Base-by-base conservation (phyloP, 1,284 basidiomycete genomes). In the Tilletia walkeri region DNA sequence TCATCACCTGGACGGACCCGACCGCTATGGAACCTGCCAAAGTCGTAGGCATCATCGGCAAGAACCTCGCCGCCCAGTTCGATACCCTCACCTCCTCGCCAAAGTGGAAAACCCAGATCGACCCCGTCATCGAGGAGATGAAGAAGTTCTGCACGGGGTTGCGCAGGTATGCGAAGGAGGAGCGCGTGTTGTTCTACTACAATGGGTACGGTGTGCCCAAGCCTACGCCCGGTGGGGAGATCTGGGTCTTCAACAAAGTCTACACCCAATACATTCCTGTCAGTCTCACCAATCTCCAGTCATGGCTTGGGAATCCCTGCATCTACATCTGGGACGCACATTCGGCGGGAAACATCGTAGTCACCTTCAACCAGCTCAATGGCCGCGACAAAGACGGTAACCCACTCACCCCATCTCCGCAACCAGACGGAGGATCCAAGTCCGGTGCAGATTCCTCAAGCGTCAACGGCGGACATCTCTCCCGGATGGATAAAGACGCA, bases 271-370 rank as follows among this genome's bases (percentile, higher is more conserved):
- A 99, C 84, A 98, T 99, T 70, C 95, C 95, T 0, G 92, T 99
- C 30, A 95, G 93, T 6, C 86, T 98, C 61, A 92, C 92, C 84
- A 95, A 98, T 78, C 87, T 98, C 12, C 94, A 96, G 83, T 89
- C 88, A 54, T 96, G 94, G 93, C 79, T 85, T 4, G 84, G 84
- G 4, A 93, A 93, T 2, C 95, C 96, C 0, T 95, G 93, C 68
- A 94, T 99, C 69, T 99, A 95, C 82, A 93, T 99, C 68, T 99
- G 95, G 95, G 95, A 99, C 82, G 97, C 95, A 82, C 96, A 94
- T 14, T 92, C 93, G 7, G 95, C 96, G 0, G 95, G 95, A 0
- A 90, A 97, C 83, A 90, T 99, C 65, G 87, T 99, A 61, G 88
- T 89, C 74, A 98, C 96, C 85, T 97, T 96, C 85, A 92, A 92